Base-by-base conservation (phyloP, 371 early-diverging fungal species). In the Conidiobolus incongruus region DNA sequence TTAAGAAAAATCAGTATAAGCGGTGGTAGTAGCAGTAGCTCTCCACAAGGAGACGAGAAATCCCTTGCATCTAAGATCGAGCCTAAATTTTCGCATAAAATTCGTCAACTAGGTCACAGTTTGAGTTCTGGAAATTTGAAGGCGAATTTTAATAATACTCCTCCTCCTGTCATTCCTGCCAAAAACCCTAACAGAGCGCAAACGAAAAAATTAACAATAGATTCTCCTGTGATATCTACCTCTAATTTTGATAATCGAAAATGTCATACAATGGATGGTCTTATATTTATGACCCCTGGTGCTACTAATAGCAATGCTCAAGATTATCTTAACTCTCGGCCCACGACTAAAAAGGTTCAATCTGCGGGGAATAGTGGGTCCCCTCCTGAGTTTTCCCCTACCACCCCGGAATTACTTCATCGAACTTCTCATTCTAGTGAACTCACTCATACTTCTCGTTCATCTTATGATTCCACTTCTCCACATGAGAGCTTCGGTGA, bases 211-310 rank as follows among this genome's bases (percentile, higher is more conserved):
- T 8, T 26, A 4, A 26, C 3, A 4, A 8, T 26, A 3, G 35
- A 34, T 6, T 20, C 16, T 7, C 21, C 16, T 8, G 16, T 35
- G 4, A 31, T 42, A 28, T 32, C 31, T 23, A 17, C 34, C 3
- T 35, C 21, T 11, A 33, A 32, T 6, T 44, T 44, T 33, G 44
- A 44, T 23, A 44, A 44, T 24, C 35, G 44, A 33, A 10, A 33
- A 4, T 44, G 44, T 35, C 44, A 44, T 21, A 44, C 44, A 12
- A 16, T 44, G 36, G 44, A 44, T 22, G 44, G 44, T 2, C 35
- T 44, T 35, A 33, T 44, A 6, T 44, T 44, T 26, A 44, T 44
- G 26, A 26, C 26, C 8, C 26, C 26, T 4, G 26, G 26, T 4
- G 26, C 26, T 4, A 26, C 3, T 26, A 26, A 8, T 26, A 26